phyloP scores from a whole-genome alignment of 106 monocot genomes.

The Chionographis japonica region DNA sequence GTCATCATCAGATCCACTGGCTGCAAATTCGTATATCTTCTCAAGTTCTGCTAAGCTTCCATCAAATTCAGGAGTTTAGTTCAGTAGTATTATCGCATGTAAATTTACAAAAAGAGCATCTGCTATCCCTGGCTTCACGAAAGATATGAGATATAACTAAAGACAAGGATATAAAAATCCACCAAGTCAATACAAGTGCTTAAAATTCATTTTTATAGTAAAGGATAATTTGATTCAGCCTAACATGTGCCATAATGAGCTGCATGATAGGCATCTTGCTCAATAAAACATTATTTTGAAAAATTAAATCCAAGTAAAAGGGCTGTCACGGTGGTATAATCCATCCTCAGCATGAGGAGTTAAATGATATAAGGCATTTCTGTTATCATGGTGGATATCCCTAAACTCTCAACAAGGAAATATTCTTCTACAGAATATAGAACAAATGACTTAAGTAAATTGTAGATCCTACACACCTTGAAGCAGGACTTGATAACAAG shows the following conservation, averaged over 20 bases:
- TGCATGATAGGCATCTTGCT: too few relatives aligned
- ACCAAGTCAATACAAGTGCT: too few relatives aligned
- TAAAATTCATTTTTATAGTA: too few relatives aligned
- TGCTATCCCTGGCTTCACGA: constrained; percentile 4
- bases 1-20: constrained; percentile 76
- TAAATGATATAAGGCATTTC: too few relatives aligned
- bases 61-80: constrained; percentile 41
- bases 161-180: not conserved
- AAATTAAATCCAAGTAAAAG: too few relatives aligned
- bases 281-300: too few relatives aligned
- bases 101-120: constrained; percentile 8
- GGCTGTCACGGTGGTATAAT: too few relatives aligned
- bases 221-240: too few relatives aligned
- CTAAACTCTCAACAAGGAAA: too few relatives aligned
- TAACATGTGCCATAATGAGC: too few relatives aligned
- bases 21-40: constrained; percentile 76
- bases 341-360: too few relatives aligned
- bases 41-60: constrained; percentile 94
- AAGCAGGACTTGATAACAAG: constrained; percentile 70
- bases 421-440: not conserved
- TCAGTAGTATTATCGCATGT: constrained; percentile 40
- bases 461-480: constrained; percentile 57
- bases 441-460: not conserved
- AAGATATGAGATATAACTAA: constrained; percentile 8
- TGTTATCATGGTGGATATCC: too few relatives aligned